phyloP scores from a whole-genome alignment of 2,329 filamentous ascomycete genomes.

The Arthrobotrys musiformis region DNA sequence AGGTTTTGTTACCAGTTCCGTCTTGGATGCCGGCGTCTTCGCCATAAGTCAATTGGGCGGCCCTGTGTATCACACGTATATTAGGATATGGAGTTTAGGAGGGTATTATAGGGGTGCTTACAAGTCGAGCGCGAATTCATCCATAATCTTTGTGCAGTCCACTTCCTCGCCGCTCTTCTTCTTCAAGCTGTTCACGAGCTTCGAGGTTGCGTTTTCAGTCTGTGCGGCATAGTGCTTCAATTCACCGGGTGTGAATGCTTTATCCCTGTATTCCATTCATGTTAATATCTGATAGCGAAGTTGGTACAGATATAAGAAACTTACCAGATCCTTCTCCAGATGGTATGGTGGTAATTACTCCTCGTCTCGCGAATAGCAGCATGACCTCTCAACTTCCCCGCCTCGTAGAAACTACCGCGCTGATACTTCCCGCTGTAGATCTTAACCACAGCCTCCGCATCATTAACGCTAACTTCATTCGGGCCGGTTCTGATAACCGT shows the following conservation, averaged over 20 bases:
- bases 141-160: conserved; percentile 22
- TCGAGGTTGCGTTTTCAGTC: conserved; percentile 22
- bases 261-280: conserved; percentile 11
- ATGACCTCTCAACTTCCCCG: conserved; percentile 34
- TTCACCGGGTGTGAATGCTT: conserved; percentile 32
- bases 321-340: conserved; percentile 53
- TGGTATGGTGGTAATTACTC: conserved; percentile 37
- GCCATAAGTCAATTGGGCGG: conserved; percentile 35
- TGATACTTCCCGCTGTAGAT: conserved; percentile 42
- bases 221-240: conserved; percentile 24
- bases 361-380: conserved; percentile 31
- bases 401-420: conserved; percentile 38
- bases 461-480: conserved; percentile 47
- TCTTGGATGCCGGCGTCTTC: conserved; percentile 41
- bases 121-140: conserved; percentile 45
- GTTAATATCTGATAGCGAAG: no score
- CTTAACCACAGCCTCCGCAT: conserved; percentile 44
- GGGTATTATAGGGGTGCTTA: neutral
- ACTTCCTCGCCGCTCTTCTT: conserved; percentile 28
- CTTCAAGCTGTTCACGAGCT: conserved; percentile 33
- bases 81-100: neutral
- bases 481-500: conserved; percentile 29
- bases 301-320: neutral
- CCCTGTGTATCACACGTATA: conserved; percentile 1
- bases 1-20: conserved; percentile 16